phyloP scores from a whole-genome alignment of 495 filamentous ascomycete species.

The Hypomontagnella submonticulosa region DNA sequence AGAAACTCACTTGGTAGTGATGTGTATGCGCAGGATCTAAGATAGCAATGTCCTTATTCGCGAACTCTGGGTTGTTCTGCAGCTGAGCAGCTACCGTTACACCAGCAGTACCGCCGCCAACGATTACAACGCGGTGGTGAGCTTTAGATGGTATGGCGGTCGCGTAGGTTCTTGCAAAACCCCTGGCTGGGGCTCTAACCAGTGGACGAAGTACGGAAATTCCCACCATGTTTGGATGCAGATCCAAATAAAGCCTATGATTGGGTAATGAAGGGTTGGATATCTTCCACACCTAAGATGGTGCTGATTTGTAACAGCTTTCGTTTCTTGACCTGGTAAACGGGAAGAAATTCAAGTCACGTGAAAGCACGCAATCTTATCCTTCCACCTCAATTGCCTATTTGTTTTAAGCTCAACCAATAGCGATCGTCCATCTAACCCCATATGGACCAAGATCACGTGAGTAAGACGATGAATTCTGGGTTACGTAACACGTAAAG shows the following conservation, averaged over 20 bases:
- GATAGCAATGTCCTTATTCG: slow-evolving; percentile 71
- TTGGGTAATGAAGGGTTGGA: slow-evolving; percentile 22
- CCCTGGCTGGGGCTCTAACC: slow-evolving; percentile 25
- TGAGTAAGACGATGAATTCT: too few relatives aligned
- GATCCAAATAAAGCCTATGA: slow-evolving; percentile 1
- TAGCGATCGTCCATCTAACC: not conserved
- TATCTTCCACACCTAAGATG: not conserved
- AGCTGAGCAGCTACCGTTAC: slow-evolving; percentile 72
- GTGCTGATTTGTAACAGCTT: slow-evolving; percentile 17
- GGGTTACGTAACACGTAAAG: too few relatives aligned
- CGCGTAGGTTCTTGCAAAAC: slow-evolving; percentile 40
- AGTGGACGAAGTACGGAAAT: slow-evolving; percentile 40
- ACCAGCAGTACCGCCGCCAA: slow-evolving; percentile 72
- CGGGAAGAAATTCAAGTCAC: slow-evolving; percentile 36
- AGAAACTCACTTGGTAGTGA: slow-evolving; percentile 63
- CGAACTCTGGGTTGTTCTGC: slow-evolving; percentile 64
- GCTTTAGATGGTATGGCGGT: slow-evolving; percentile 48
- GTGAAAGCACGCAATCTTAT: slow-evolving; percentile 46
- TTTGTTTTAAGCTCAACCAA: slow-evolving; percentile 21
- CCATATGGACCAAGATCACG: too few relatives aligned
- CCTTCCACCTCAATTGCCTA: slow-evolving; percentile 4
- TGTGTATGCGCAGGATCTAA: slow-evolving; percentile 72
- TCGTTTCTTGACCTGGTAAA: not conserved
- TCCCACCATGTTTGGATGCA: slow-evolving; percentile 32
- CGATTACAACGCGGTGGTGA: slow-evolving; percentile 70